phyloP scores from a whole-genome alignment of 208 protist genomes.

The Crithidia sp. region DNA sequence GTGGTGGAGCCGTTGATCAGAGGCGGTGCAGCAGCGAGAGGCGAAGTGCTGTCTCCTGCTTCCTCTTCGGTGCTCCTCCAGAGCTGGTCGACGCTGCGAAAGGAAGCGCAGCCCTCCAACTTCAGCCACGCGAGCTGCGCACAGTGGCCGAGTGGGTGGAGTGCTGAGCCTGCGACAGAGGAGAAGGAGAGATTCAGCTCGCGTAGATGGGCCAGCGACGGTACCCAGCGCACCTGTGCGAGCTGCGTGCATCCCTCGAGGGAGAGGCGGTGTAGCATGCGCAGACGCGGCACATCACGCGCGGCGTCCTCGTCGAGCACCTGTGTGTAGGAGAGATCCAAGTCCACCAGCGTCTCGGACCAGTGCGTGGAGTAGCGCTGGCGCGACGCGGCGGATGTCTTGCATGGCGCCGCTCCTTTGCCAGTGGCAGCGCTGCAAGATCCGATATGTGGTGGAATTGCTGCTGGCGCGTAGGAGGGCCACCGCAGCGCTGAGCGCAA shows the following conservation, averaged over 20 bases:
- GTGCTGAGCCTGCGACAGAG: constrained; percentile 27
- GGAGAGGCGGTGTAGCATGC: constrained; percentile 40
- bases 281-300: constrained; percentile 48
- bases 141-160: constrained; percentile 46
- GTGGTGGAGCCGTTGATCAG: background rate
- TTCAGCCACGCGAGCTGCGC: constrained; percentile 43
- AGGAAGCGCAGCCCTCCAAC: constrained; percentile 41
- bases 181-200: constrained; percentile 57
- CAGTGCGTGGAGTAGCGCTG: constrained; percentile 19
- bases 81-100: constrained; percentile 35
- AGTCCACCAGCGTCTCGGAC: constrained; percentile 44
- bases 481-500: background rate
- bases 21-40: background rate
- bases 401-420: no score
- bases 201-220: constrained; percentile 28
- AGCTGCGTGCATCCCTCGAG: constrained; percentile 60
- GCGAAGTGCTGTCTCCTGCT: no score
- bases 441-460: no score
- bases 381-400: background rate
- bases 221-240: constrained; percentile 39
- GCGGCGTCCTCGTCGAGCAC: constrained; percentile 40
- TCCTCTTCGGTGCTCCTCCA: constrained; percentile 9
- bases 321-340: constrained; percentile 66
- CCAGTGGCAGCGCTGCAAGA: no score
- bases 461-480: no score